Evolutionary conservation across 169 alveolate genomes (phyloP).

Genomic region (Plasmodium chabaudi): DNA sequence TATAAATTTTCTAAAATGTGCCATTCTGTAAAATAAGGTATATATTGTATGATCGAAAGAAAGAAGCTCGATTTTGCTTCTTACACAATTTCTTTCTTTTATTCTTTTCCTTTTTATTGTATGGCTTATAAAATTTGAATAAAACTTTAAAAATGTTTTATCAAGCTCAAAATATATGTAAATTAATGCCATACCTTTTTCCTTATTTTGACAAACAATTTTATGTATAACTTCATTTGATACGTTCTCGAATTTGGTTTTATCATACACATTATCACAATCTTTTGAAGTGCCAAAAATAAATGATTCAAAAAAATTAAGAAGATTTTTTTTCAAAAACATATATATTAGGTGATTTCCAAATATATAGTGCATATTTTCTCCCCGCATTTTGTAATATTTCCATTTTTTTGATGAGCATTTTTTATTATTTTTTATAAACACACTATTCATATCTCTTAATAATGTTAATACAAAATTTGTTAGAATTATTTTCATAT

Average conservation of each 20-base stretch:
- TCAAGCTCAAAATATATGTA: slow-evolving; percentile 19
- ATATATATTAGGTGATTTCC: slow-evolving; percentile 22
- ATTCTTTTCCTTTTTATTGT: slow-evolving; percentile 7
- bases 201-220: neutral
- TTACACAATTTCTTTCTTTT: neutral
- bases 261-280: neutral
- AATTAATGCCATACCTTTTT: slow-evolving; percentile 8
- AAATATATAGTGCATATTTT: slow-evolving; percentile 1
- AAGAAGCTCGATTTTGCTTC: too few species aligned
- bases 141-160: slow-evolving; percentile 1
- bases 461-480: slow-evolving; percentile 15
- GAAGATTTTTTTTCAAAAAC: slow-evolving; percentile 28
- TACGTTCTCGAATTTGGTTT: neutral
- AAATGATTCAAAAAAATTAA: slow-evolving; percentile 21
- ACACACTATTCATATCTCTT: slow-evolving; percentile 10
- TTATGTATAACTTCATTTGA: neutral
- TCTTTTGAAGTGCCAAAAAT: neutral
- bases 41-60: too few species aligned
- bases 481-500: neutral
- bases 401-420: neutral
- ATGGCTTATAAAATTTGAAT: neutral
- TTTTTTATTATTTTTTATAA: slow-evolving; percentile 2
- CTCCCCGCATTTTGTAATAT: neutral
- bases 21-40: too few species aligned
- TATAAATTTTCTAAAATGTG: neutral